Evolutionary conservation across 31 red algal genomes (phyloP), one percentile per base, ranked within the genome.

Genomic region (Odonthalia washingtoniensis): DNA sequence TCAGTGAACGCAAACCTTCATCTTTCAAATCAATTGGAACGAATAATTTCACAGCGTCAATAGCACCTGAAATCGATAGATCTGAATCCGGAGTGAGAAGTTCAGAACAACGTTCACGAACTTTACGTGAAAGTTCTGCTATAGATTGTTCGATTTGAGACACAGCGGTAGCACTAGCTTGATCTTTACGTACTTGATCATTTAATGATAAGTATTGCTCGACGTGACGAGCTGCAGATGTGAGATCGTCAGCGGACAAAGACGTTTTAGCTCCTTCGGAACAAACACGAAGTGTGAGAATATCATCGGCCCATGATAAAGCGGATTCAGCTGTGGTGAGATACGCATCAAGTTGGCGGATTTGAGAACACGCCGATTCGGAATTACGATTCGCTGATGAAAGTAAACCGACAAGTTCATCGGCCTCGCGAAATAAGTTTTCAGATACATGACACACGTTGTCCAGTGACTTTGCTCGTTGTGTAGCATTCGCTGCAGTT

Each of bases 221-320:
- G 4, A 95, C 92, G 75, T 90, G 87, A 14, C 75, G 69, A 32
- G 82, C 87, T 61, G 87, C 92, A 26, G 72, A 73, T 18, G 80
- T 30, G 24, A 89, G 78, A 83, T 95, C 92, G 52, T 82, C 87
- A 1, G 87, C 87, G 5, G 80, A 85, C 0, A 89, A 62, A 30
- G 80, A 79, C 27, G 92, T 87, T 61, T 90, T 89, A 1, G 92
- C 92, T 40, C 92, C 92, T 63, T 95, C 92, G 2, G 92, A 86
- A 46, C 92, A 95, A 1, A 90, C 81, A 3, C 92, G 72, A 4
- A 95, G 34, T 40, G 82, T 77, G 30, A 95, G 80, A 33, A 95
- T 89, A 65, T 95, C 86, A 21, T 95, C 92, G 17, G 87, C 87
- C 81, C 92, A 89, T 3, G 92, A 78, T 39, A 95, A 74, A 27